Evolutionary conservation across 2,329 filamentous ascomycete genomes (phyloP).

Genomic region (Penicillium rolfsii): DNA sequence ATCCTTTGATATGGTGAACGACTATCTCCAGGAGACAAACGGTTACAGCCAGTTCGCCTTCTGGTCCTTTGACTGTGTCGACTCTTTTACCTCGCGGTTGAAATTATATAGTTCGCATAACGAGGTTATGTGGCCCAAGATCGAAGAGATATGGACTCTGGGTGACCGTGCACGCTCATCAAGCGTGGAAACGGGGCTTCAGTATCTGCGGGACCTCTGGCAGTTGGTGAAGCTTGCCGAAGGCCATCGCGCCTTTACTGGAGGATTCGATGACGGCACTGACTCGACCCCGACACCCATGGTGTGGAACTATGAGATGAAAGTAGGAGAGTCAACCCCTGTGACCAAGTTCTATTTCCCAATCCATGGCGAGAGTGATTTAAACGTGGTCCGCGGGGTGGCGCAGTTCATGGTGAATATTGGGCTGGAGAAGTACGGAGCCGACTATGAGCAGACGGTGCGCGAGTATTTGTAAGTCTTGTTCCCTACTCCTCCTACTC

Average conservation of each 20-base stretch:
- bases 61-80: constrained; percentile 21
- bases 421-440: neutral
- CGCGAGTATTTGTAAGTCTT: neutral
- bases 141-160: neutral
- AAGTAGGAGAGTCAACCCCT: constrained; percentile 6
- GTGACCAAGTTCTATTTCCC: constrained; percentile 24
- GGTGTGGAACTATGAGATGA: constrained; percentile 25
- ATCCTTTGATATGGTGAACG: constrained; percentile 10
- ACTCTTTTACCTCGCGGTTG: constrained; percentile 4
- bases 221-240: constrained; percentile 3
- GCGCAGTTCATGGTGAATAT: neutral
- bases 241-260: constrained; percentile 5
- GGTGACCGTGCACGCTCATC: neutral
- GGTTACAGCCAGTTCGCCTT: constrained; percentile 15
- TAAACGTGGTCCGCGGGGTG: neutral
- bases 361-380: constrained; percentile 20
- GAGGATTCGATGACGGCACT: neutral
- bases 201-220: constrained; percentile 5
- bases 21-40: constrained; percentile 13
- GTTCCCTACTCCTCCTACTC: neutral
- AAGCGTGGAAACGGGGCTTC: neutral
- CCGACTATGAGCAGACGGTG: neutral
- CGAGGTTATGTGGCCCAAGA: neutral
- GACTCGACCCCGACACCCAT: constrained; percentile 8
- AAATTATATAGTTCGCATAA: neutral